phyloP scores from a whole-genome alignment of 2,329 filamentous ascomycete genomes.

The Epichloe gansuensis region DNA sequence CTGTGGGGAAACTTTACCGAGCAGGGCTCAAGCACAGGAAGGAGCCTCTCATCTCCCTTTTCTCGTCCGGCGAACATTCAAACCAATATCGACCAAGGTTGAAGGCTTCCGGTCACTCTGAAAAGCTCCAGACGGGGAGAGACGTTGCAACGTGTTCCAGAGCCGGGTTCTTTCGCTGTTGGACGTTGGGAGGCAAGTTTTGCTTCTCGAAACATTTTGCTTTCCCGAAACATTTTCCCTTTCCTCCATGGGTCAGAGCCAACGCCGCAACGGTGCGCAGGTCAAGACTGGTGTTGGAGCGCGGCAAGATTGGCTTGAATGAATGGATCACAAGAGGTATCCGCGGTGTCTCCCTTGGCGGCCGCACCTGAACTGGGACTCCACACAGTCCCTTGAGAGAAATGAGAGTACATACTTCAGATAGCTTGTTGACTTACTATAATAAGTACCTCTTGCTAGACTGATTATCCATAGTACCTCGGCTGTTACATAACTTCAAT shows the following conservation, averaged over 20 bases:
- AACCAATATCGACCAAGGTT: neutral
- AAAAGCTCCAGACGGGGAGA: neutral
- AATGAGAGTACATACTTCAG: too few relatives aligned
- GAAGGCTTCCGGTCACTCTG: neutral
- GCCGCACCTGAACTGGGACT: too few relatives aligned
- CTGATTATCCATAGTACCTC: too few relatives aligned
- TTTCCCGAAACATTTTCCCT: neutral
- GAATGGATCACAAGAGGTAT: neutral
- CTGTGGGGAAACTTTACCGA: neutral
- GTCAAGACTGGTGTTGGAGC: neutral
- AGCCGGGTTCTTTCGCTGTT: neutral
- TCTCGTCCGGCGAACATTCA: neutral
- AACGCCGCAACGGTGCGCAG: neutral
- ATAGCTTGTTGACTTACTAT: too few relatives aligned
- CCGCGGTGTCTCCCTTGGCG: too few relatives aligned
- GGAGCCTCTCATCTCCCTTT: neutral
- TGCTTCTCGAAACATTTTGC: neutral
- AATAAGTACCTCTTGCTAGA: too few relatives aligned
- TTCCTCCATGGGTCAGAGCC: neutral
- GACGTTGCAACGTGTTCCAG: constrained; percentile 1
- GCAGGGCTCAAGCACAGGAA: neutral
- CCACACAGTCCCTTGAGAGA: too few relatives aligned
- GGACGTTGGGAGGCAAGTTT: neutral
- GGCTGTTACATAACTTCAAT: too few relatives aligned
- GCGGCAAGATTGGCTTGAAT: neutral